These are phyloP conservation scores for Westerdykella sp. DNA, from an alignment of 2,329 filamentous ascomycete genomes.

Conservation along the genomic window DNA sequence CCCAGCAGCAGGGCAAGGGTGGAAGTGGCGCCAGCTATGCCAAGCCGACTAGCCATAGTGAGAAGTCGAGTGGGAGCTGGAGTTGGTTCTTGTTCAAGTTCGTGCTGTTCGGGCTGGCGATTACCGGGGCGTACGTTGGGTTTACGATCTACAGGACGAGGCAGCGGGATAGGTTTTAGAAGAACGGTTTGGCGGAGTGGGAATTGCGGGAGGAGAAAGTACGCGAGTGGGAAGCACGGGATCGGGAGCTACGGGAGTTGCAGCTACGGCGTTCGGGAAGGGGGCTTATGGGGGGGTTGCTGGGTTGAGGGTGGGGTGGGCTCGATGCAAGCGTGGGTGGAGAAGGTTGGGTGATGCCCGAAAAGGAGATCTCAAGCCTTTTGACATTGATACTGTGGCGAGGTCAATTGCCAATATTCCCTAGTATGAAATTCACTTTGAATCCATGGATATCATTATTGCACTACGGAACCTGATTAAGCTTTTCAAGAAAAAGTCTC, in stretches of 20 bases:
- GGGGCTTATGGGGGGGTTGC: not conserved
- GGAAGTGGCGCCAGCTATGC: slow-evolving; percentile 18
- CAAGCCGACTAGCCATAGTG: slow-evolving; percentile 40
- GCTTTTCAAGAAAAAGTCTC: not conserved
- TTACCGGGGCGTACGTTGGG: slow-evolving; percentile 74
- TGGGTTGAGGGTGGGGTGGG: not conserved
- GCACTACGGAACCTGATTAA: too few species aligned
- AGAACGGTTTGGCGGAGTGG: slow-evolving; percentile 2
- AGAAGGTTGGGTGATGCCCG: too few species aligned
- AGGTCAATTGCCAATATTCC: too few species aligned
- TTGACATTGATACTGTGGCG: too few species aligned
- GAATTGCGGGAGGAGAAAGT: not conserved
- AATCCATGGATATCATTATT: too few species aligned
- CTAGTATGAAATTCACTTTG: too few species aligned
- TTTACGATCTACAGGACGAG: slow-evolving; percentile 75
- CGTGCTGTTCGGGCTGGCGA: slow-evolving; percentile 63
- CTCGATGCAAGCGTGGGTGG: too few species aligned
- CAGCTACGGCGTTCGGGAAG: too few species aligned
- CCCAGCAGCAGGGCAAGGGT: slow-evolving; percentile 17
- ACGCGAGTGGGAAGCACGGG: not conserved
- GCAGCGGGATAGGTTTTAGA: slow-evolving; percentile 43
- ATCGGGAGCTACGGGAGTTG: not conserved
- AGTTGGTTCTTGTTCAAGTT: slow-evolving; percentile 75
- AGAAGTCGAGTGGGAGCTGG: slow-evolving; percentile 53
- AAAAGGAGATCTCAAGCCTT: too few species aligned